Evolutionary conservation across 106 monocot genomes (phyloP).

Genomic region (Dioscorea dumetorum): DNA sequence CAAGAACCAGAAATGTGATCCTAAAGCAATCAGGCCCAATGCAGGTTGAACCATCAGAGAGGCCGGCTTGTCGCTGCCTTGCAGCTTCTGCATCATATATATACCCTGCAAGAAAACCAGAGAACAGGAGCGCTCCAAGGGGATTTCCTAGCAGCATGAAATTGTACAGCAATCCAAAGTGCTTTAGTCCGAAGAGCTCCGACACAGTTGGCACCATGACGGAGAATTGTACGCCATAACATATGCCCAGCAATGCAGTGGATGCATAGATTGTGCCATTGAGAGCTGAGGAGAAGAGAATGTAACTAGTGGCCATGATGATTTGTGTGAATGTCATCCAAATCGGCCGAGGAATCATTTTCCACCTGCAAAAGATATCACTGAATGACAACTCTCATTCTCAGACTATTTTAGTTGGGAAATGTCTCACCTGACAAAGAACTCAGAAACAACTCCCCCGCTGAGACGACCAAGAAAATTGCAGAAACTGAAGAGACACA

Average conservation of each 20-base stretch:
- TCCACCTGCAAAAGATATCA: constrained; percentile 40
- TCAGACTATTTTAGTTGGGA: not conserved
- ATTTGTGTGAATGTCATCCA: constrained; percentile 78
- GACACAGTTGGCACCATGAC: constrained; percentile 79
- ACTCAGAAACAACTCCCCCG: constrained; percentile 69
- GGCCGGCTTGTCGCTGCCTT: constrained; percentile 20
- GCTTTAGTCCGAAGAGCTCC: constrained; percentile 79
- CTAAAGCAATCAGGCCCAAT: constrained; percentile 73
- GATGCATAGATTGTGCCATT: constrained; percentile 36
- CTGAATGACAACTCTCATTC: not conserved
- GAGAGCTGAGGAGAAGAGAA: constrained; percentile 59
- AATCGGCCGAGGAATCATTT: constrained; percentile 64
- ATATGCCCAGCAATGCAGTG: constrained; percentile 63
- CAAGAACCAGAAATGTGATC: constrained; percentile 70
- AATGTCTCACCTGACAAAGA: constrained; percentile 60
- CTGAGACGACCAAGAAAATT: constrained; percentile 79
- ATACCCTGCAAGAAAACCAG: constrained; percentile 60
- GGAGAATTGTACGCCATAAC: constrained; percentile 73
- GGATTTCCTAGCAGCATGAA: constrained; percentile 84
- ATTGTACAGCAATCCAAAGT: constrained; percentile 85
- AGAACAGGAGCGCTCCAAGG: constrained; percentile 73
- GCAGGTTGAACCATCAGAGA: constrained; percentile 20
- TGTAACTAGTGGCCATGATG: constrained; percentile 52
- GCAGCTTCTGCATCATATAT: constrained; percentile 63
- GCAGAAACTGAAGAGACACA: constrained; percentile 83